Evolutionary conservation across 768 basidiomycete genomes (phyloP), one percentile per base, ranked within the genome.

Genomic region (Hygrocybe punicea): DNA sequence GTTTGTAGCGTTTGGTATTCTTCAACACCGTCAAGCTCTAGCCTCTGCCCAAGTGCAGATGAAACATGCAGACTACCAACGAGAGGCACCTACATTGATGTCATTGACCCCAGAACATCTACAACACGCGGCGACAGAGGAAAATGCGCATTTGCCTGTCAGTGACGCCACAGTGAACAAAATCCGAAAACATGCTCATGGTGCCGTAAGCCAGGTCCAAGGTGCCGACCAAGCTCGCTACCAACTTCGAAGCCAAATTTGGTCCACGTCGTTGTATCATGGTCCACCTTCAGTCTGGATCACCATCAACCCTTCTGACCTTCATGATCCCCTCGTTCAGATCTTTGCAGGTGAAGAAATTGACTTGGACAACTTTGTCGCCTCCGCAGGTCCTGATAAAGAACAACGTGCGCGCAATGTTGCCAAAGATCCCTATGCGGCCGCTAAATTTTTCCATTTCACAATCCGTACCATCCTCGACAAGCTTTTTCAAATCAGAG

Each of bases 381-480:
- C 19, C 0, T 56, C 51, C 1, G 2, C 57, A 1, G 75, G 72
- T 0, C n/a, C n/a, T n/a, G n/a, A n/a, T n/a, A n/a, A n/a, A n/a
- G n/a, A n/a, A n/a, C n/a, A n/a, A n/a, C n/a, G n/a, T n/a, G n/a
- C n/a, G n/a, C n/a, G n/a, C n/a, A n/a, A n/a, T n/a, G n/a, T n/a
- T n/a, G n/a, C n/a, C 0, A 17, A 25, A 0, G 72, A 78, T 54
- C 75, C 76, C 1, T 76, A 66, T 53, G 74, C 73, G 1, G 67
- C 75, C 0, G 69, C 76, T 1, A 67, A 69, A 52, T 78, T 72
- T 54, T 79, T 77, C 59, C 68, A 75, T 46, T 71, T 71, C 54
- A 62, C 71, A 17, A 67, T 78, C 16, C 42, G 51, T 0, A 61
- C 65, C 0, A 62, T 78, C 10, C 56, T 80, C 0, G 53, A 65